Base-by-base conservation (phyloP, 2,329 filamentous ascomycete genomes). In the Fusarium illudens region DNA sequence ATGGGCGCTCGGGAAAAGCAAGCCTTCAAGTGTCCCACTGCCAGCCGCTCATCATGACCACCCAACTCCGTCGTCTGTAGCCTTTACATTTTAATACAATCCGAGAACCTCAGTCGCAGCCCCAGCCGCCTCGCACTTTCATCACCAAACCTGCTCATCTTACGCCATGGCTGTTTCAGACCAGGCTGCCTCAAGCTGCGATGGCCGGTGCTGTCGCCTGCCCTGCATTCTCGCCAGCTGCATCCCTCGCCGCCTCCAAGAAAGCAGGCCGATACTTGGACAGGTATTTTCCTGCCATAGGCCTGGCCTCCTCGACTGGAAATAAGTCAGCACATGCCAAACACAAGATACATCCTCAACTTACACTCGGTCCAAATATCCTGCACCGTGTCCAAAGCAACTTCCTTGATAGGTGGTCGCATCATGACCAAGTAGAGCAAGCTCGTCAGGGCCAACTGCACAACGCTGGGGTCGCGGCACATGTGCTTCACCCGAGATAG, bases 401-500 rank as follows among this genome's bases (percentile, higher is more conserved):
- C 79, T 65, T 89, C 85, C 72, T 87, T 84, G 20, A 87, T 85
- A 4, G 89, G 89, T 46, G 89, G 89, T 55, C 87, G 84, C 83
- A 91, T 88, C 81, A 91, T 89, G 46, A 89, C 87, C 73, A 91
- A 77, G 68, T 90, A 92, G 67, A 90, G 78, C 65, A 92, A 78
- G 74, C 87, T 91, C 15, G 86, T 90, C 64, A 91, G 77, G 10
- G 88, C 87, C 46, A 91, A 79, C 62, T 84, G 85, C 20, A 90
- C 86, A 67, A 90, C 86, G 48, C 86, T 87, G 6, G 89, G 89
- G 75, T 92, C 89, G 48, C 87, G 84, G 73, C 89, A 92, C 71
- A 91, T 83, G 32, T 82, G 80, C 78, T 89, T 89, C 33, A 98
- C 89, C 51, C 92, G 87, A 48, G 89, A 84, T 3, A 98, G 84